Evolutionary conservation across 2,329 filamentous ascomycete species (phyloP).

Genomic region (Penicillium verrucosum): DNA sequence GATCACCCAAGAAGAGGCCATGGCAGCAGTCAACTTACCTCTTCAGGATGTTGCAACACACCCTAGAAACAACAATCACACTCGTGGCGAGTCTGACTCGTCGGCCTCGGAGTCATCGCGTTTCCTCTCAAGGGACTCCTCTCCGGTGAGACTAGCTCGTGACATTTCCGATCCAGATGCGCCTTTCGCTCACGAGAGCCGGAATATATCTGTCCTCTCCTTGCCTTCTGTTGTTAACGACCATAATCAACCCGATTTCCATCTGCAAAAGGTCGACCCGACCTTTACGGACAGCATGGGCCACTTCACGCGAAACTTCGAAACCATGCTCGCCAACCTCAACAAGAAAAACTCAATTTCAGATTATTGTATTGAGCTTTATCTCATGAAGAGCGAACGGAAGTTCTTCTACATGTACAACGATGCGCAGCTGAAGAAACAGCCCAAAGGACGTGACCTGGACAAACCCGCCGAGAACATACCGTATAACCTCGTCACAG

Average conservation of each 20-base stretch:
- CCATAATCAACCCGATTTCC: conserved; percentile 57
- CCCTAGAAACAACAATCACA: background rate
- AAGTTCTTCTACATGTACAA: conserved; percentile 62
- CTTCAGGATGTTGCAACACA: background rate
- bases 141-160: conserved; percentile 35
- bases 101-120: conserved; percentile 6
- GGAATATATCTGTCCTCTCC: conserved; percentile 51
- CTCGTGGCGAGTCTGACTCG: conserved; percentile 1
- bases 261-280: conserved; percentile 63
- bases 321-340: conserved; percentile 54
- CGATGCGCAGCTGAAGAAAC: conserved; percentile 55
- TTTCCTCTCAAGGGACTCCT: conserved; percentile 39
- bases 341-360: conserved; percentile 57
- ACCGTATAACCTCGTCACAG: conserved; percentile 22
- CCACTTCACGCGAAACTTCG: conserved; percentile 58
- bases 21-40: conserved; percentile 1
- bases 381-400: conserved; percentile 62
- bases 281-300: conserved; percentile 65
- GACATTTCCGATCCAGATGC: background rate
- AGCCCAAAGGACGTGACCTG: conserved; percentile 39
- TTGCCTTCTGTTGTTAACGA: conserved; percentile 56
- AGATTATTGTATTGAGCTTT: conserved; percentile 62
- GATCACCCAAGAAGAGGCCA: background rate
- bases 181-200: conserved; percentile 11
- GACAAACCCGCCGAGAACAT: conserved; percentile 38